These are phyloP conservation scores for Plasmodium gaboni DNA, from an alignment of 169 alveolate species.

Conservation along the genomic window DNA sequence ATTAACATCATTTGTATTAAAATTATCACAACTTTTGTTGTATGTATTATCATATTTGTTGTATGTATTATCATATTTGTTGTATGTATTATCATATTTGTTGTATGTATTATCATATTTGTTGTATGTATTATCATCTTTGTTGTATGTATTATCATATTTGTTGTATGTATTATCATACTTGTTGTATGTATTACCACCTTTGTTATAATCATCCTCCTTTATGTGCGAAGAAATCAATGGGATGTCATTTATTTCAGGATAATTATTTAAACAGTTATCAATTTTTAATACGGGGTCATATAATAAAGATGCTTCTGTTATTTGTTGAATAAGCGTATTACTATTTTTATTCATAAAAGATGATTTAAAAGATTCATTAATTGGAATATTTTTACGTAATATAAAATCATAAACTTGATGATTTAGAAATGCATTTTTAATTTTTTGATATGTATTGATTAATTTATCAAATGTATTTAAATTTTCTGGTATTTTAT, in stretches of 20 bases:
- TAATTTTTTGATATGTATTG: conserved; percentile 77
- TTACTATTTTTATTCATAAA: conserved; percentile 6
- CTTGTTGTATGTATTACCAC: no score
- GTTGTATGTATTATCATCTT: no score
- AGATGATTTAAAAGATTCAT: conserved; percentile 44
- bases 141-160: no score
- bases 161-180: no score
- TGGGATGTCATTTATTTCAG: background rate
- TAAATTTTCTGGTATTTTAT: conserved; percentile 81
- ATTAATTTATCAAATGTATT: conserved; percentile 75
- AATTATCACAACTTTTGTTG: background rate
- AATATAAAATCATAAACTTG: conserved; percentile 80
- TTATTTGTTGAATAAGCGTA: conserved; percentile 17
- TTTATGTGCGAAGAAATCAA: background rate
- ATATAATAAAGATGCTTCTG: conserved; percentile 16
- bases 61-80: no score
- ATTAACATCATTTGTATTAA: background rate
- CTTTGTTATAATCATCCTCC: no score
- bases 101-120: no score
- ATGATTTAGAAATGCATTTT: conserved; percentile 82
- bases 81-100: no score
- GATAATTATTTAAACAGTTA: conserved; percentile 23
- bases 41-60: no score
- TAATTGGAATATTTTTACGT: conserved; percentile 26
- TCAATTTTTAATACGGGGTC: background rate